Evolutionary conservation across 1,284 basidiomycete genomes (phyloP).

Genomic region (Boletus smithii): DNA sequence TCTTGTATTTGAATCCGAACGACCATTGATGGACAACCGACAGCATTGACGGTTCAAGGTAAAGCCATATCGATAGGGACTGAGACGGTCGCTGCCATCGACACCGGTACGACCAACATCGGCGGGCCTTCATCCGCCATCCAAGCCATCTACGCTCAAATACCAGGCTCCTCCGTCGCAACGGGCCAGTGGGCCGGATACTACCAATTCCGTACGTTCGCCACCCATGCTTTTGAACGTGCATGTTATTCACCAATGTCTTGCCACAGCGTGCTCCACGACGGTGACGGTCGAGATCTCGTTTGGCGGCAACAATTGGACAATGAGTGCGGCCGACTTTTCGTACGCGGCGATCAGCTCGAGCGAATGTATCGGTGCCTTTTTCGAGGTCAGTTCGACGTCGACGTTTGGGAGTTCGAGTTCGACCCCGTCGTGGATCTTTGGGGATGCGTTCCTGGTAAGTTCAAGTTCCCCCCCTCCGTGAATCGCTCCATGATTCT

Average conservation of each 20-base stretch:
- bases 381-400: conserved; percentile 42
- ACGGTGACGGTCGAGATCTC: conserved; percentile 31
- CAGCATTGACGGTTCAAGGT: conserved; percentile 34
- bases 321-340: conserved; percentile 46
- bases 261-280: conserved; percentile 21
- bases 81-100: conserved; percentile 35
- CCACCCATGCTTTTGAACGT: neutral
- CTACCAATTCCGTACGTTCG: conserved; percentile 29
- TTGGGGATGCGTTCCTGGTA: conserved; percentile 53
- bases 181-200: conserved; percentile 32
- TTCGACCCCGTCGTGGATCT: conserved; percentile 40
- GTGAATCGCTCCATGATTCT: too few species aligned
- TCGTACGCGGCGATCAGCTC: conserved; percentile 36
- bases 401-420: conserved; percentile 3
- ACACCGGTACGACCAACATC: conserved; percentile 44
- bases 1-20: neutral
- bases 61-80: conserved; percentile 21
- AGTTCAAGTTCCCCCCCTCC: too few species aligned
- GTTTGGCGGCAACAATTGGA: conserved; percentile 47
- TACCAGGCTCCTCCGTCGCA: conserved; percentile 32
- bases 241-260: neutral
- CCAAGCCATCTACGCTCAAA: conserved; percentile 38
- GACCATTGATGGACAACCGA: neutral
- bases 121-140: conserved; percentile 35
- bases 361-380: conserved; percentile 46